Base-by-base conservation (phyloP, 106 monocot genomes). In the Allium fistulosum region DNA sequence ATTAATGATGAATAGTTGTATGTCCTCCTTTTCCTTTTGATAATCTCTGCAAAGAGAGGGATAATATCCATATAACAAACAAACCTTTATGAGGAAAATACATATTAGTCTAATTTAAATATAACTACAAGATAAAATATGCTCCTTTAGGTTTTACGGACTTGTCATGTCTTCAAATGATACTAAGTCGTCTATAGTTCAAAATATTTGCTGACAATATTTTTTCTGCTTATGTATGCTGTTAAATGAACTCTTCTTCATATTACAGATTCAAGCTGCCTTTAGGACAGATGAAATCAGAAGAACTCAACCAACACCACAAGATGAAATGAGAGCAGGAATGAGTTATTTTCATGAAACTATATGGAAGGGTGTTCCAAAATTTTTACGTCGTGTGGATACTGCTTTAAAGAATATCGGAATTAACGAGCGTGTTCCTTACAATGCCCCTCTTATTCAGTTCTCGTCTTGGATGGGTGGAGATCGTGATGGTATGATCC, bases 381-480 rank as follows among this genome's bases (percentile, higher is more conserved):
- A 93, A 61, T 99, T 99, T 60, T 71, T 99, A 53, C 90, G 99
- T 16, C 80, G 99, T 57, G 83, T 99, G 70, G 99, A 99, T 60
- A 93, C 99, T 8, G 93, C 99, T 62, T 67, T 99, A 58, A 93
- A 93, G 61, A 99, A 93, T 68, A 93, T 99, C 70, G 99, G 93
- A 61, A 90, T 99, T 16, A 80, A 90, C 65, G 93, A 99, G 51
- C 87, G 99, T 60, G 77, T 99, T 26, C 99, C 99, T 71, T 90
- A 99, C 52, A 99, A 99, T 81, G 93, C 93, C 57, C 93, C 93
- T 78, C 90, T 99, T 67, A 93, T 99, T 75, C 99, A 99, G 65
- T 99, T 99, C 70, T 99, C 99, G 58, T 99, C 99, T 64, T 99
- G 99, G 99, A 99, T 99, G 93, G 99, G 99, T 70, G 99, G 99